A percentile compares a stretch with the other conserved stretches of the same genome.
phyloP scores from a whole-genome alignment of 2,329 filamentous ascomycete species.

The Apiospora sp. region DNA sequence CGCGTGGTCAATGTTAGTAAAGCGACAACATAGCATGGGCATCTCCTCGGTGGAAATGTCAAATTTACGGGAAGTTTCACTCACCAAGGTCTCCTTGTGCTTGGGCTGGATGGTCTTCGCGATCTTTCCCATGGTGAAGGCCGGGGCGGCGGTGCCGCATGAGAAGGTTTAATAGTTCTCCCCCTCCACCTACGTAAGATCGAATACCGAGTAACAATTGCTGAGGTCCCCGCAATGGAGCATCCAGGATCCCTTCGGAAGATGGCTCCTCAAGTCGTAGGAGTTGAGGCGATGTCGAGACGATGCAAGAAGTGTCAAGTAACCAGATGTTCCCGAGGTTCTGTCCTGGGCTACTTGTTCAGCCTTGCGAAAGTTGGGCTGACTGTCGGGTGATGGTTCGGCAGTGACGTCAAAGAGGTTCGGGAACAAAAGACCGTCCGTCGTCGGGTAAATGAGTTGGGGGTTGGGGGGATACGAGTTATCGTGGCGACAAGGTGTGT shows the following conservation, averaged over 20 bases:
- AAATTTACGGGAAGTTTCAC: constrained; percentile 36
- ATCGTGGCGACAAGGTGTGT: background rate
- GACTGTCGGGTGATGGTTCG: background rate
- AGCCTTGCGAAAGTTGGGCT: constrained; percentile 21
- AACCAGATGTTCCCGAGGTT: background rate
- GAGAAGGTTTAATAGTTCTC: constrained; percentile 22
- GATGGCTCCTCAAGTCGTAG: background rate
- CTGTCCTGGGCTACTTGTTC: constrained; percentile 10
- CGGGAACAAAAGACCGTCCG: background rate
- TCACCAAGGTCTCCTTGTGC: constrained; percentile 72
- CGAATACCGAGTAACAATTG: constrained; percentile 1
- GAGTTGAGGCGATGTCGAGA: background rate
- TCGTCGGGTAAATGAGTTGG: background rate
- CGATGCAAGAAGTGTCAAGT: constrained; percentile 3
- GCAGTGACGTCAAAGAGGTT: constrained; percentile 20
- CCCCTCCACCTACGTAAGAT: constrained; percentile 23
- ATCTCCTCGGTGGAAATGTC: constrained; percentile 9
- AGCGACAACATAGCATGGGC: constrained; percentile 21
- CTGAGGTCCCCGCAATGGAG: constrained; percentile 12
- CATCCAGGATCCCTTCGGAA: constrained; percentile 18
- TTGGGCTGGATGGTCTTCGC: constrained; percentile 72
- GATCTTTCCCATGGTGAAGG: constrained; percentile 72
- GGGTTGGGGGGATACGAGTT: background rate
- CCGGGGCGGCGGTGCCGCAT: constrained; percentile 65
- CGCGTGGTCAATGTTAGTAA: constrained; percentile 17